Evolutionary conservation across 2,329 filamentous ascomycete species (phyloP).

Genomic region (Incumbomyces delicatus): DNA sequence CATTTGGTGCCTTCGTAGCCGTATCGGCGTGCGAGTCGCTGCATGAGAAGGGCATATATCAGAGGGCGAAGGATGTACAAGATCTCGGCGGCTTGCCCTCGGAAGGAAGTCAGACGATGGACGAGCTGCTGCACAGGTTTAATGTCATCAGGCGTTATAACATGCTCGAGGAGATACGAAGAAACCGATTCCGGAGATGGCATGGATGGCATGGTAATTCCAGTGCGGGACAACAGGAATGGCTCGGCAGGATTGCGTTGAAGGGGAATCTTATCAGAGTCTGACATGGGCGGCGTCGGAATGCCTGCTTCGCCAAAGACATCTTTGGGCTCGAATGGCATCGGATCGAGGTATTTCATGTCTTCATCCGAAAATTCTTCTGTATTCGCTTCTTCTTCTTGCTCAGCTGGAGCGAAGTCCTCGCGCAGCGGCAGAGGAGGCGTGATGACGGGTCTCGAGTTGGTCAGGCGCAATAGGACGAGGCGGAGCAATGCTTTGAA

Average conservation of each 20-base stretch:
- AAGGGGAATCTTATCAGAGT: constrained; percentile 15
- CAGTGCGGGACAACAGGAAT: constrained; percentile 93
- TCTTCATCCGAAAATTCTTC: constrained; percentile 32
- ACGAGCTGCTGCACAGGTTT: constrained; percentile 80
- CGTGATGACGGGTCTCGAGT: constrained; percentile 69
- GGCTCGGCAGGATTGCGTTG: constrained; percentile 42
- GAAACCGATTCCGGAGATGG: constrained; percentile 75
- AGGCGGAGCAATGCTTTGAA: constrained; percentile 79
- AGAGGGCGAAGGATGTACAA: constrained; percentile 85
- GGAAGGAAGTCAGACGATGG: constrained; percentile 58
- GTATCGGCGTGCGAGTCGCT: constrained; percentile 32
- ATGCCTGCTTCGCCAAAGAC: constrained; percentile 17
- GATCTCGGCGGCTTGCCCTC: constrained; percentile 77
- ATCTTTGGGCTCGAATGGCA: constrained; percentile 15
- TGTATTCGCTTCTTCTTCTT: constrained; percentile 42
- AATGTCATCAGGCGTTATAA: constrained; percentile 91
- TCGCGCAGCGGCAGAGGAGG: constrained; percentile 82
- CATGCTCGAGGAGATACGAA: constrained; percentile 76
- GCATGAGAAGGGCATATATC: constrained; percentile 73
- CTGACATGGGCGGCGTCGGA: constrained; percentile 19
- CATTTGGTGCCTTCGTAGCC: constrained; percentile 49
- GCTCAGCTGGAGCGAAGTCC: constrained; percentile 46
- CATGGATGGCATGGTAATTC: constrained; percentile 71
- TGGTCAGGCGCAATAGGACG: constrained; percentile 70
- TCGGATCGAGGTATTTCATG: constrained; percentile 13